Conservation (phyloP, 2,329 filamentous ascomycete genomes). For the Penicillium brasilianum region DNA sequence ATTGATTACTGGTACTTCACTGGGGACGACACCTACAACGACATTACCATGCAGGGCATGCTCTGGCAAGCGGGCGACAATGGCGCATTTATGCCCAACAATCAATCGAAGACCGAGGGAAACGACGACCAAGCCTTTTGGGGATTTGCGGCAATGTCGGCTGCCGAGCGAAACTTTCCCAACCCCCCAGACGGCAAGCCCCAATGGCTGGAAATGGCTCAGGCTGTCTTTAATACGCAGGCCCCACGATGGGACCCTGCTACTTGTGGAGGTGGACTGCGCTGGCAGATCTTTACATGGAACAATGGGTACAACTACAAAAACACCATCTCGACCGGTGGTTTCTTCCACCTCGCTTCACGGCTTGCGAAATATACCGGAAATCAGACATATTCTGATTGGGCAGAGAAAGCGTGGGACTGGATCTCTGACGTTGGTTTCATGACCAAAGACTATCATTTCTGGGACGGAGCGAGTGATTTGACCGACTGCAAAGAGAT, state of each 20-base stretch:
- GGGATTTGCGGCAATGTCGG: slow-evolving; percentile 62
- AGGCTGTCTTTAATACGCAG: slow-evolving; percentile 82
- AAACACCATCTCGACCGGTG: slow-evolving; percentile 42
- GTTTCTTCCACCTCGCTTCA: slow-evolving; percentile 40
- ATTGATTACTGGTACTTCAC: slow-evolving; percentile 53
- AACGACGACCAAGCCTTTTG: slow-evolving; percentile 66
- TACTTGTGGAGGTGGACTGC: slow-evolving; percentile 72
- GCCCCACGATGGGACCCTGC: slow-evolving; percentile 70
- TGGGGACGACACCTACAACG: slow-evolving; percentile 47
- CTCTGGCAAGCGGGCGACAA: slow-evolving; percentile 46
- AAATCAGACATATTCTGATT: slow-evolving; percentile 53
- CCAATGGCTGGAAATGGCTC: slow-evolving; percentile 77
- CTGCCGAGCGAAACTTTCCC: slow-evolving; percentile 55
- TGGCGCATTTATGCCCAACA: slow-evolving; percentile 49
- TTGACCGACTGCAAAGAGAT: slow-evolving; percentile 56
- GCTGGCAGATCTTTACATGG: slow-evolving; percentile 43
- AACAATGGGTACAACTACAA: slow-evolving; percentile 43
- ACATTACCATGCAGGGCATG: slow-evolving; percentile 43
- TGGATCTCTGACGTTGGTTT: slow-evolving; percentile 60
- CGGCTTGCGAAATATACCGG: slow-evolving; percentile 39
- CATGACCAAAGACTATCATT: slow-evolving; percentile 55
- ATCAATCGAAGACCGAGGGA: slow-evolving; percentile 51
- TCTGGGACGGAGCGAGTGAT: slow-evolving; percentile 62
- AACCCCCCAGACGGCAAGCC: slow-evolving; percentile 59
- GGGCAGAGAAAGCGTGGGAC: slow-evolving; percentile 70